Evolutionary conservation across 2,329 filamentous ascomycete species (phyloP), one percentile per base, ranked within the genome.

Genomic region (Pseudogymnoascus sp.): DNA sequence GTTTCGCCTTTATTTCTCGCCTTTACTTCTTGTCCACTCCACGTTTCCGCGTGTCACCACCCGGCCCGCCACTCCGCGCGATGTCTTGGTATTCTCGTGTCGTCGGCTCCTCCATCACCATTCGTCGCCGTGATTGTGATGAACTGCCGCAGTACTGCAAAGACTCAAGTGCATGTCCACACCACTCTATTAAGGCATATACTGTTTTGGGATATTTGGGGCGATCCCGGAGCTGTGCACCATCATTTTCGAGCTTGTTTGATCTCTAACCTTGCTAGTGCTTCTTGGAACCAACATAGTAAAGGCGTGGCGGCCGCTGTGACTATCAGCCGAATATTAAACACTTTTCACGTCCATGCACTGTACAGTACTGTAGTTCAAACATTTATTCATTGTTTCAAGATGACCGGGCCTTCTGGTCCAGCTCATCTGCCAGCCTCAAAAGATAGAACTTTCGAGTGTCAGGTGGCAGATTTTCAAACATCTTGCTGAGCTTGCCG

Each of bases 391-490:
- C 28, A 18, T 54, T 54, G 47, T 54, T 54, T 54, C 47, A 54
- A 54, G 47, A 54, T 20, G 47, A 33, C 4, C 47, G 47, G 25
- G 57, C 57, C 22, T 59, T 58, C 50, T 67, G 64, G 39, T 64
- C 68, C 63, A 95, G 74, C 73, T 95, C 91, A 59, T 84, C 81
- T 0, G 83, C 88, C 63, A 96, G 73, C 64, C 90, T 81, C 64
- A 83, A 76, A 36, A 95, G 70, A 74, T 96, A 96, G 69, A 95
- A 95, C 47, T 79, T 79, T n/a, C 82, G 80, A 63, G 89, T 81
- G 66, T 88, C 86, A 25, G 73, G 71, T 2, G 90, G 88, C 28
- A 93, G 66, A 8, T 78, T 82, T 38, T 81, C 79, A 69, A 93
- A 91, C 2, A 78, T 78, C 63, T 79, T 84, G 0, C 77, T 74